Evolutionary conservation across 495 filamentous ascomycete genomes (phyloP).

Genomic region (Aspergillus nidulans): DNA sequence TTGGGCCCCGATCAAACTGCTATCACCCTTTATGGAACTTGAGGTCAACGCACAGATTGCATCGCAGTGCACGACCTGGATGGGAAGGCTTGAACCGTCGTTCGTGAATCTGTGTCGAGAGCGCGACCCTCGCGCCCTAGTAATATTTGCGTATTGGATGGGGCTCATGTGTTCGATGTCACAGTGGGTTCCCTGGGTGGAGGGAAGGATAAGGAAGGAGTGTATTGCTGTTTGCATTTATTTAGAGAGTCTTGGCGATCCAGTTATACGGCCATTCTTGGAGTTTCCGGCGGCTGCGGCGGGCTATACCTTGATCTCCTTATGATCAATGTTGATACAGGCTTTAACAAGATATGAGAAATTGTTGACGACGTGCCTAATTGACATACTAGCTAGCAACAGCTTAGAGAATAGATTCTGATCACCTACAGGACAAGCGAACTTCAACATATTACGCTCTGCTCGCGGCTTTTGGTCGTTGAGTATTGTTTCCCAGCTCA

Average conservation of each 20-base stretch:
- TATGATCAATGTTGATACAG: background rate
- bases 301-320: constrained; percentile 47
- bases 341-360: too few relatives aligned
- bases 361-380: too few relatives aligned
- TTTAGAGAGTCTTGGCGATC: constrained; percentile 18
- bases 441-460: too few relatives aligned
- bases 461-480: too few relatives aligned
- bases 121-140: constrained; percentile 32
- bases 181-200: constrained; percentile 28
- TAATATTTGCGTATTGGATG: constrained; percentile 39
- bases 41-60: constrained; percentile 18
- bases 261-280: constrained; percentile 13
- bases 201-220: constrained; percentile 27
- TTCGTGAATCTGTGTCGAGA: constrained; percentile 28
- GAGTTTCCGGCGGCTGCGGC: constrained; percentile 62
- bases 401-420: too few relatives aligned
- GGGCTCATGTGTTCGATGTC: constrained; percentile 29
- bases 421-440: too few relatives aligned
- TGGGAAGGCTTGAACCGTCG: constrained; percentile 30
- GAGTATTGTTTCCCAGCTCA: too few relatives aligned
- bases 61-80: constrained; percentile 24
- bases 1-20: constrained; percentile 26
- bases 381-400: too few relatives aligned
- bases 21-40: constrained; percentile 27
- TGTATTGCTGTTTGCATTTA: constrained; percentile 38